phyloP scores from a whole-genome alignment of 768 basidiomycete genomes.

The Auriscalpium vulgare region DNA sequence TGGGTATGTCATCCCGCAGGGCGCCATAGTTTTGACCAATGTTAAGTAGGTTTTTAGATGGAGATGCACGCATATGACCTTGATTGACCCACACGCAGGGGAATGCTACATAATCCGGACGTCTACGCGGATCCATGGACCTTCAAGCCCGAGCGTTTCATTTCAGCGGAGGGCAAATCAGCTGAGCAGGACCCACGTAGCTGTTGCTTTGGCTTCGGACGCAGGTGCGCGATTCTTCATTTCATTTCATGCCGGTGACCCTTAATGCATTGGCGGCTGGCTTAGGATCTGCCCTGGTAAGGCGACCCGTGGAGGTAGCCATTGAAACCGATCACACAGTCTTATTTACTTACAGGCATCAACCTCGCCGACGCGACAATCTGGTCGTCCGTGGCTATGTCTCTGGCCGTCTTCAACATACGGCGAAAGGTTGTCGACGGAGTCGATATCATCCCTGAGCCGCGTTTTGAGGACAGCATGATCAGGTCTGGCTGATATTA shows the following conservation, averaged over 20 bases:
- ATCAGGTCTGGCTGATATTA: background rate
- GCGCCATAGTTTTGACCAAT: background rate
- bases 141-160: slow-evolving; percentile 28
- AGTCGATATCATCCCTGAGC: background rate
- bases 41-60: background rate
- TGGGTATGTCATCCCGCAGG: slow-evolving; percentile 7
- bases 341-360: background rate
- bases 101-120: slow-evolving; percentile 25
- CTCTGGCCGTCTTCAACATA: background rate
- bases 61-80: background rate
- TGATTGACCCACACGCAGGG: slow-evolving; percentile 10
- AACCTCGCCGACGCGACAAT: background rate
- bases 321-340: no score
- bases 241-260: background rate
- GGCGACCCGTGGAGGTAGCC: background rate
- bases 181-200: slow-evolving; percentile 19
- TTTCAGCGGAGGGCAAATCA: slow-evolving; percentile 13
- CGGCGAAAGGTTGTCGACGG: background rate
- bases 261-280: background rate
- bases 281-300: background rate
- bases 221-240: slow-evolving; percentile 11
- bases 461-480: background rate
- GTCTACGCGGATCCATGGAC: slow-evolving; percentile 24
- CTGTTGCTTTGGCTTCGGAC: slow-evolving; percentile 25
- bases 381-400: background rate